Evolutionary conservation across 345 rosid species (phyloP), one percentile per base, ranked within the genome.

Genomic region (Psidium guajava): DNA sequence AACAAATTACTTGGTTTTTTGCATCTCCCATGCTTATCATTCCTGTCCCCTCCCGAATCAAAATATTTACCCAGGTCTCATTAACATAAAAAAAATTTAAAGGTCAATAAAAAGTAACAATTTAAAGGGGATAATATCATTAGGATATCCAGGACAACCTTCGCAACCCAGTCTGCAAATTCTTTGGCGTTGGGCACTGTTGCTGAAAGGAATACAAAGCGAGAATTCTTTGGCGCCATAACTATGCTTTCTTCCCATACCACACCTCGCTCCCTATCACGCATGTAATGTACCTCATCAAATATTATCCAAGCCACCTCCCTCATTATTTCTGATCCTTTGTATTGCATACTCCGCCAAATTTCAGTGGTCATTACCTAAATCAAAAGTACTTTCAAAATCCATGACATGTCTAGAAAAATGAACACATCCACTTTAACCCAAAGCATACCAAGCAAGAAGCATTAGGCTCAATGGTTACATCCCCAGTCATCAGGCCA

Each of bases 201-300:
- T 27, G 99, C 99, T 44, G 99, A 97, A 11, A 97, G 95, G 91
- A 97, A 97, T 52, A 97, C 99, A 85, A 97, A 96, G 42, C 97
- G 91, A 54, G 98, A 92, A 87, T 94, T 96, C 90, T 93, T 96
- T 0, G 99, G 99, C 83, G 99, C 98, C 99, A 97, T 97, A 50
- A 97, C 99, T 88, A 97, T 97, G 91, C 99, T 97, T 90, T 97
- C 99, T 85, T 97, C 99, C 99, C 99, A 97, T 6, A 97, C 98
- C 80, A 97, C 99, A 89, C 99, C 99, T 91, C 99, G 93, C 87
- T 97, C 99, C 11, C 94, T 91, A 91, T 97, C 99, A 83, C 99
- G 99, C 99, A 97, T 97, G 91, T 97, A 97, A 90, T 97, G 99
- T 54, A 97, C 99, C 90, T 97, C 99, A 90, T 97, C 99, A 91